A percentile compares a stretch with the other conserved stretches of the same genome.
Evolutionary conservation across 225 moss, liverwort and hornwort species (phyloP).

Genomic region (Straminergon stramineum): DNA sequence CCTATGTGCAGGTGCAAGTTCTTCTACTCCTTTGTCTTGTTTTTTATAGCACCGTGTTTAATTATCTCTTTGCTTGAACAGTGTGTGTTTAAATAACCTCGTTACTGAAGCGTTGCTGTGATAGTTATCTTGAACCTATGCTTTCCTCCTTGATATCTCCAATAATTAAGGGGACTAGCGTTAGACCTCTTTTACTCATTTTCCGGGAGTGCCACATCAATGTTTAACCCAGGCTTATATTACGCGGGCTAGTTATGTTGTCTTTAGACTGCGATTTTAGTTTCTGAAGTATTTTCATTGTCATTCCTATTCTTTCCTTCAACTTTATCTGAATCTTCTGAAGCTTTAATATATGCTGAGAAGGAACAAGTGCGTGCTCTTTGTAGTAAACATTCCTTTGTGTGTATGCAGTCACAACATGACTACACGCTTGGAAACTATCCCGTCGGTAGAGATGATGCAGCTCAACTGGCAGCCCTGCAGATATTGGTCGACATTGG

Average conservation of each 20-base stretch:
- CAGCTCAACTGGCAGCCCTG: slow-evolving; percentile 81
- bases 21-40: not conserved
- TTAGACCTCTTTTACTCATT: not conserved
- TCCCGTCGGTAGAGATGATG: slow-evolving; percentile 89
- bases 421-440: slow-evolving; percentile 94
- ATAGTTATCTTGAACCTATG: not conserved
- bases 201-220: not conserved
- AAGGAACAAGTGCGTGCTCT: not conserved
- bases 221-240: not conserved
- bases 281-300: not conserved
- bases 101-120: not conserved
- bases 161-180: not conserved
- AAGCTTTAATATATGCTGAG: not conserved
- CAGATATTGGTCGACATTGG: slow-evolving; percentile 86
- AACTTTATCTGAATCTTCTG: not conserved
- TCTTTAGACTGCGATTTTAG: not conserved
- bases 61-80: not conserved
- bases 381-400: not conserved
- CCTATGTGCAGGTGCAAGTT: slow-evolving; percentile 77
- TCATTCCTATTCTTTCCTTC: not conserved
- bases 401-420: slow-evolving; percentile 75
- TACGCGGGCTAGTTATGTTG: not conserved
- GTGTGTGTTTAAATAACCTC: not conserved
- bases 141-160: not conserved
- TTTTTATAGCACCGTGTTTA: not conserved